Conservation (phyloP, 768 basidiomycete species). For the Mycena latifolia region DNA sequence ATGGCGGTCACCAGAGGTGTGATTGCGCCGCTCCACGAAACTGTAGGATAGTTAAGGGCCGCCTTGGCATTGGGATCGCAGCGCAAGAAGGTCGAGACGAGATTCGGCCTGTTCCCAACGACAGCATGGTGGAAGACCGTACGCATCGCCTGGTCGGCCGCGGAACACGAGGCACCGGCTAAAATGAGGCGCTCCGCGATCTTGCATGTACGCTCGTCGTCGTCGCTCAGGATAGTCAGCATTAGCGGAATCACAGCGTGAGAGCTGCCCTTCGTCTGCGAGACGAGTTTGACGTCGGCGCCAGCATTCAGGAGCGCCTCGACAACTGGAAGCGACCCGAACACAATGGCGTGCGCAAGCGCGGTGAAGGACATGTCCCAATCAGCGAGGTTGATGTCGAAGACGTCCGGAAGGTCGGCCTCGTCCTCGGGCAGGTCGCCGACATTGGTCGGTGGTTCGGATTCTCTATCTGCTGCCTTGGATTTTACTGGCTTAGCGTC, state of each 20-base stretch:
- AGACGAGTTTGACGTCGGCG: constrained; percentile 56
- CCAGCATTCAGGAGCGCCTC: constrained; percentile 61
- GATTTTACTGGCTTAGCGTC: constrained; percentile 21
- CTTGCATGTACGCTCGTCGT: constrained; percentile 54
- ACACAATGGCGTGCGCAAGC: constrained; percentile 63
- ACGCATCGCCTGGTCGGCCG: constrained; percentile 50
- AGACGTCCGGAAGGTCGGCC: constrained; percentile 62
- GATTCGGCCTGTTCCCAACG: constrained; percentile 47
- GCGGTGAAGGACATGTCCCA: constrained; percentile 72
- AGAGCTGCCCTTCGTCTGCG: constrained; percentile 42
- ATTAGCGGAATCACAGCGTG: constrained; percentile 50
- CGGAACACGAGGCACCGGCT: constrained; percentile 56
- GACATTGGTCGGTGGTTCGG: constrained; percentile 36
- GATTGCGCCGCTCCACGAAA: constrained; percentile 40
- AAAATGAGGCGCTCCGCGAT: constrained; percentile 56
- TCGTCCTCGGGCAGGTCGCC: constrained; percentile 62
- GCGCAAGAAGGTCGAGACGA: constrained; percentile 55
- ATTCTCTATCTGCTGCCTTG: constrained; percentile 24
- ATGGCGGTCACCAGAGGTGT: constrained; percentile 57
- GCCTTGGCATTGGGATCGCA: constrained; percentile 54
- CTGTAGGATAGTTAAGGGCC: constrained; percentile 54
- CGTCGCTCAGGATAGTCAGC: constrained; percentile 53
- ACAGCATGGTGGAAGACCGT: constrained; percentile 58
- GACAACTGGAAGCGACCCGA: constrained; percentile 56
- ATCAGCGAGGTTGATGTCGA: constrained; percentile 65